Evolutionary conservation across 306 rosid genomes (phyloP), one percentile per base, ranked within the genome.

Genomic region (Ochetophila trinervis): DNA sequence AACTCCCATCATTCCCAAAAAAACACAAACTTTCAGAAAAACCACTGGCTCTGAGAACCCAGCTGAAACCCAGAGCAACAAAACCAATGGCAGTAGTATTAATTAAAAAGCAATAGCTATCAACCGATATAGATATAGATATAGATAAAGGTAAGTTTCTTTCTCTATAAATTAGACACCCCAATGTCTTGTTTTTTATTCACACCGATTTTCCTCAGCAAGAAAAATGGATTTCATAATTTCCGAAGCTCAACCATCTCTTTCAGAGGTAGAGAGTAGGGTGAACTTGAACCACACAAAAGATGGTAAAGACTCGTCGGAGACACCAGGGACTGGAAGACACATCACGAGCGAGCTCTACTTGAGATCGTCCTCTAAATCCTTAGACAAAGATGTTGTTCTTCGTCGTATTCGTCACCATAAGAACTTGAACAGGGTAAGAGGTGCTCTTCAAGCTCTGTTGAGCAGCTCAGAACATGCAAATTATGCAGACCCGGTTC

Each of bases 361-460:
- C 74, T 23, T 87, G 72, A 87, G 82, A 68, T 22, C 71, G 19
- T 67, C 85, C 0, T 66, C 93, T 4, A 69, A 71, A 17, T 21
- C 78, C 45, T 34, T 87, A 44, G 77, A 80, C 83, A 90, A 81
- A 79, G 70, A 87, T 49, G 79, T 71, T 57, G 95, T 87, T 3
- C 86, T 89, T 35, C 73, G 68, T 50, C 85, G 96, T 54, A 81
- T 87, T 74, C 85, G 88, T 12, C 84, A 78, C 62, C 87, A 62
- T 8, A 90, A 74, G 85, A 30, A 76, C 63, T 42, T 90, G 35
- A 74, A 76, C 74, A 83, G 62, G 79, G 47, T 82, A 66, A 82
- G 70, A 81, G 72, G 62, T 34, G 77, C 78, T 48, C 65, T 85
- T 53, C 79, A 85, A 57, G 53, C 72, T 50, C 74, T 87, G 27